Evolutionary conservation across 2,329 filamentous ascomycete genomes (phyloP).

Genomic region (Ceratocystis huliohia): DNA sequence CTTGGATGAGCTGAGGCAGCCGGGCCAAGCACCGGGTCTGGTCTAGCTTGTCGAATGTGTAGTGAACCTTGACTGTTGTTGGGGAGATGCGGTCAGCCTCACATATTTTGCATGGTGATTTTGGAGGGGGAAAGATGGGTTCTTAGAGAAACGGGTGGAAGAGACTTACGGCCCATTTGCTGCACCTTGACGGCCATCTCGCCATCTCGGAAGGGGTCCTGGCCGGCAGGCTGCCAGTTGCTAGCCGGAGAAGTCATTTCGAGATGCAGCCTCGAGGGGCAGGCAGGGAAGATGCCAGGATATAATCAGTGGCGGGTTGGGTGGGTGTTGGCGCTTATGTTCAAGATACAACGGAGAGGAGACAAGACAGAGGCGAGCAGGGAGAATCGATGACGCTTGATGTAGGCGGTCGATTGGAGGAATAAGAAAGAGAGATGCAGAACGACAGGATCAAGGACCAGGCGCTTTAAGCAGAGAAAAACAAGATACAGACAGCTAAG

Average conservation of each 20-base stretch:
- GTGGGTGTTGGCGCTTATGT: not conserved
- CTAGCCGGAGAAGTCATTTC: constrained; percentile 19
- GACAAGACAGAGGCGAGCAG: too few species aligned
- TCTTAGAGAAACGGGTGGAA: not conserved
- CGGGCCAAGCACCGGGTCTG: constrained; percentile 83
- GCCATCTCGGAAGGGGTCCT: constrained; percentile 26
- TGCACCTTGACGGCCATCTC: constrained; percentile 42
- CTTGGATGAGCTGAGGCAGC: constrained; percentile 63
- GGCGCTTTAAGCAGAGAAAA: not conserved
- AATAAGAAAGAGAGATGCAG: not conserved
- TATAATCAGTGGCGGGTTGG: not conserved
- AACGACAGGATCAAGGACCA: not conserved
- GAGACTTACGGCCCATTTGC: constrained; percentile 53
- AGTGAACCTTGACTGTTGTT: constrained; percentile 76
- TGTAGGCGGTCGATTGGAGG: not conserved
- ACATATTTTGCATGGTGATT: constrained; percentile 1
- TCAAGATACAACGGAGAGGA: too few species aligned
- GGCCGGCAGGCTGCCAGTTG: constrained; percentile 13
- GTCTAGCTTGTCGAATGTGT: constrained; percentile 83
- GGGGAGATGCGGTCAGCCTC: constrained; percentile 23
- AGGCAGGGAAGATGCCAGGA: not conserved
- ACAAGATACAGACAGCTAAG: constrained; percentile 11
- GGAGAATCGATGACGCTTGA: not conserved
- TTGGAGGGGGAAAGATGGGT: not conserved
- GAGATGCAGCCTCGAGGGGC: not conserved